Base-by-base conservation (phyloP, 164 flowering plant genomes). In the Piper longum region DNA sequence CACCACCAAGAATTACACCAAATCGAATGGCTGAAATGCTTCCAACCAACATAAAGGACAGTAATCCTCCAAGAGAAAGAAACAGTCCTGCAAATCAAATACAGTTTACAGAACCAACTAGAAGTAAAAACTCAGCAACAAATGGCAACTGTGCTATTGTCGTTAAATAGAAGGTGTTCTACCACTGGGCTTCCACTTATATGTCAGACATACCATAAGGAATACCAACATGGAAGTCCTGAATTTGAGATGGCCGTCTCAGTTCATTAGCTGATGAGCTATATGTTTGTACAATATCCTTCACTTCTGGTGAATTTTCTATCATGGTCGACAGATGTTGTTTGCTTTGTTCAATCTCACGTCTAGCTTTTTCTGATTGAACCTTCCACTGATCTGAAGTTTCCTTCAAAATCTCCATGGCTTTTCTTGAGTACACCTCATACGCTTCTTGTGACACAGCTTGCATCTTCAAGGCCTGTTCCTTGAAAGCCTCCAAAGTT, bases 1-100 rank as follows among this genome's bases (percentile, higher is more conserved):
- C 66, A 60, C 95, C 91, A 14, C 99, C 99, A 36, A 90, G 87
- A 63, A 93, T 83, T 42, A 90, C 80, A 60, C 99, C 99, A 75
- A 90, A 93, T 78, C 97, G 87, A 59, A 93, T 73, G 61, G 89
- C 89, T 69, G 91, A 59, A 71, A 77, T 64, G 78, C 88, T 88
- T 52, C 99, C 96, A 36, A 91, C 83, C 41, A 88, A 19, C 97
- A 93, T 87, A 79, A 93, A 93, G 67, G 82, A 76, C 18, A 93
- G 82, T 73, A 93, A 88, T 57, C 99, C 97, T 41, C 89, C 86
- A 62, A 75, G 43, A 69, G 82, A 76, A 63, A 93, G 96, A 67
- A 84, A 59, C 52, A 72, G 69, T 70, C 98, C 98, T 93, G 87
- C 77, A 76, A 62, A 71, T 18, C 60, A 62, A 43, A 64, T 66